Percentiles rank a stretch among this genome's conserved stretches.
Evolutionary conservation across 208 protist genomes (phyloP).

Genomic region (Trypanosoma mega): DNA sequence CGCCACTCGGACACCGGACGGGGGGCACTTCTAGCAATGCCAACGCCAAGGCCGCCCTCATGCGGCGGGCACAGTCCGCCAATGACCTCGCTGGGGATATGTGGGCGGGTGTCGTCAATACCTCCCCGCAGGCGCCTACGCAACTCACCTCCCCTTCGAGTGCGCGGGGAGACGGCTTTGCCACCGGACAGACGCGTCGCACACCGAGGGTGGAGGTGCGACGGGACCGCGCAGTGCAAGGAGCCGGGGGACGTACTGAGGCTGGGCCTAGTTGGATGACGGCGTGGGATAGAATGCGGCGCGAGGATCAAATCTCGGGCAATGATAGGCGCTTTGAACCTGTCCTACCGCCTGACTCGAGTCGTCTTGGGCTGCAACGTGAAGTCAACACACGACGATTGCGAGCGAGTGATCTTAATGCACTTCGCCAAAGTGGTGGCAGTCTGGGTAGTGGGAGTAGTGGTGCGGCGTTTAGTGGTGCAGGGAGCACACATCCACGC

Average conservation of each 20-base stretch:
- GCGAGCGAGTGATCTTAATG: constrained; percentile 2
- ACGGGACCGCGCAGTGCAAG: background rate
- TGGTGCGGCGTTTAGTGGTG: no score
- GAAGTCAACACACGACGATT: background rate
- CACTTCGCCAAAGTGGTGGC: background rate
- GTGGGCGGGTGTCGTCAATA: background rate
- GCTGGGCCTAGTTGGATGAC: background rate
- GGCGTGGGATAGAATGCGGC: constrained; percentile 11
- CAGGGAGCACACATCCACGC: no score
- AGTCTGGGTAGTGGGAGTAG: no score
- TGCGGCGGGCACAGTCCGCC: background rate
- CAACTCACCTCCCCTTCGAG: background rate
- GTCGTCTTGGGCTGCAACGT: background rate
- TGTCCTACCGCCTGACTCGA: background rate
- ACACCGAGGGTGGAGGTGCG: background rate
- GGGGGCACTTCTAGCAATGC: no score
- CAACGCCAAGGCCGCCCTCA: no score
- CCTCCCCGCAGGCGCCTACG: background rate
- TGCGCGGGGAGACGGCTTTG: background rate
- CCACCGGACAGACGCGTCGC: background rate
- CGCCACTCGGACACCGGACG: no score
- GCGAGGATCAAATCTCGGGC: background rate
- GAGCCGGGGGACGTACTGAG: background rate
- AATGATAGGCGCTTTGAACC: background rate
- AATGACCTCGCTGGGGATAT: background rate